phyloP scores from a whole-genome alignment of 2,329 filamentous ascomycete species.

The Cylindrodendrum hubeiense region DNA sequence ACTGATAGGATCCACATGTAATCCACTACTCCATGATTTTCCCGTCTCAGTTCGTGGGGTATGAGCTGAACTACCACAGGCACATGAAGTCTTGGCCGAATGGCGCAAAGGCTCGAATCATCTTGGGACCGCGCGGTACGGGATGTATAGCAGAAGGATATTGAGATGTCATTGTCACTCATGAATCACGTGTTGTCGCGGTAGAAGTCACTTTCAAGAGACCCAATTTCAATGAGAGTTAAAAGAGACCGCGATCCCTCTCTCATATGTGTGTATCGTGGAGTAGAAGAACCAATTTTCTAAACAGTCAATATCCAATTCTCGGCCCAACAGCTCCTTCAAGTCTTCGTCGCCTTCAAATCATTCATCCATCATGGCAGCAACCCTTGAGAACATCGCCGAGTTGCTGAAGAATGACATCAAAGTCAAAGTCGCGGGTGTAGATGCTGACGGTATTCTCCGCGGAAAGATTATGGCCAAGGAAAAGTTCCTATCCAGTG shows the following conservation, averaged over 20 bases:
- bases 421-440: constrained; percentile 25
- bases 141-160: not conserved
- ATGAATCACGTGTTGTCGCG: too few species aligned
- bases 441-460: constrained; percentile 23
- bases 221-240: too few species aligned
- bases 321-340: too few species aligned
- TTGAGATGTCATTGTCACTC: not conserved
- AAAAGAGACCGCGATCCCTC: too few species aligned
- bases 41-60: not conserved
- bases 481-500: constrained; percentile 63
- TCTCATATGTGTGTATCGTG: too few species aligned
- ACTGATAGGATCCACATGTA: not conserved
- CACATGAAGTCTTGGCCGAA: not conserved
- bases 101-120: not conserved
- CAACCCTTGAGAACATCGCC: constrained; percentile 11
- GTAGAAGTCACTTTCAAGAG: too few species aligned
- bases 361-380: not conserved
- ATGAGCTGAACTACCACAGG: not conserved
- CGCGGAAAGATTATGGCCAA: constrained; percentile 26
- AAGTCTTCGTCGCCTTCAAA: not conserved
- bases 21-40: not conserved
- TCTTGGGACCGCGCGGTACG: not conserved
- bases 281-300: not conserved
- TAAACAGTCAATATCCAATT: not conserved
- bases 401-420: constrained; percentile 18